Conservation (phyloP, 192 early-diverging fungal species). For the Lobosporangium transversale region DNA sequence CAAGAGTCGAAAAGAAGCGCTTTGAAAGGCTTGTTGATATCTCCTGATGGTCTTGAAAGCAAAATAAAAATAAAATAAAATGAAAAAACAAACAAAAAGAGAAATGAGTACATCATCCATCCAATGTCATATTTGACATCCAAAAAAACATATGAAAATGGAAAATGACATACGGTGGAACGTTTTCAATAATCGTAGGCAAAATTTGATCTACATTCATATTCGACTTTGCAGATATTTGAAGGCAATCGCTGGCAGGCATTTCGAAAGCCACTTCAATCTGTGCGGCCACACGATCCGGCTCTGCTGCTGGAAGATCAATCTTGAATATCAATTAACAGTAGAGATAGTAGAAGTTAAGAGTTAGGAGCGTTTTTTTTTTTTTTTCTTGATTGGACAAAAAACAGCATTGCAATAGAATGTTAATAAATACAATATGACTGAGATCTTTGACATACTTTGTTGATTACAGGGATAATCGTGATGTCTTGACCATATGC, state of each 20-base stretch:
- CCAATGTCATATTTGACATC: not conserved
- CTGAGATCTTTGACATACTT: conserved; percentile 66
- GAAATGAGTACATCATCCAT: not conserved
- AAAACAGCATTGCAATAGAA: not conserved
- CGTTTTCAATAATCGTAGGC: conserved; percentile 77
- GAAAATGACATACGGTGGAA: conserved; percentile 65
- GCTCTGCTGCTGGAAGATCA: conserved; percentile 90
- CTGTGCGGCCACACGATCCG: conserved; percentile 77
- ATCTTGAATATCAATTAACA: conserved; percentile 70
- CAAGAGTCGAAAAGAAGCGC: conserved; percentile 96
- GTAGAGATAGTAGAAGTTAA: no score
- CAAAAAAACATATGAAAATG: not conserved
- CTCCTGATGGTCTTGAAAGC: conserved; percentile 67
- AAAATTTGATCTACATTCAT: conserved; percentile 80
- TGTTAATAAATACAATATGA: no score
- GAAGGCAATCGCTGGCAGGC: conserved; percentile 58
- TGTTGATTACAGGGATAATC: conserved; percentile 94
- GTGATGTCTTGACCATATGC: conserved; percentile 88
- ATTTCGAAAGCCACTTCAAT: conserved; percentile 92
- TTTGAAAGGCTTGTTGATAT: conserved; percentile 74
- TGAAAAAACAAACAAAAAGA: not conserved
- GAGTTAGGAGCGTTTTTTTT: no score
- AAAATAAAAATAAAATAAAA: not conserved
- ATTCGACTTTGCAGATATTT: conserved; percentile 91
- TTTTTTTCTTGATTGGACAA: no score